A percentile compares a stretch with the other conserved stretches of the same genome.
Conservation (phyloP, 2,329 filamentous ascomycete species). For the Aureobasidium musti region DNA sequence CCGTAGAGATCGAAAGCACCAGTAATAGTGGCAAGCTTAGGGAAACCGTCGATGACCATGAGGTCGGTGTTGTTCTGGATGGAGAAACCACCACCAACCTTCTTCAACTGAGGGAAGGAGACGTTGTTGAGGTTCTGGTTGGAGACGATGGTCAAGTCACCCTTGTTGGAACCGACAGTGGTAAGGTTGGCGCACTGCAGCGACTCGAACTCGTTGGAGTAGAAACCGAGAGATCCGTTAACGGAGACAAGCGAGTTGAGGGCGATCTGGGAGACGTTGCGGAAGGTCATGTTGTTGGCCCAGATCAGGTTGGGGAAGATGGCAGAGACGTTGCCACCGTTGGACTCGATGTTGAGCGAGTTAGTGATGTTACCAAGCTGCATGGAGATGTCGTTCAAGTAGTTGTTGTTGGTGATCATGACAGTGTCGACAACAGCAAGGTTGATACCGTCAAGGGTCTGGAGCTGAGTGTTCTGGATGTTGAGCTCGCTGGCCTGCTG, state of each 20-base stretch:
- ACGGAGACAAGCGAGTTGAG: slow-evolving; percentile 72
- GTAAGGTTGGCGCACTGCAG: slow-evolving; percentile 72
- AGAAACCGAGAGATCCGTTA: slow-evolving; percentile 80
- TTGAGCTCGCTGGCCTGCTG: slow-evolving; percentile 66
- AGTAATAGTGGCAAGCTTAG: slow-evolving; percentile 65
- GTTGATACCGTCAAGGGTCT: slow-evolving; percentile 76
- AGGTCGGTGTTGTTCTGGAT: slow-evolving; percentile 89
- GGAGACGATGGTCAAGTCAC: slow-evolving; percentile 59
- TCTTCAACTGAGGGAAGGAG: slow-evolving; percentile 67
- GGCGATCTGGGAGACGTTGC: slow-evolving; percentile 73
- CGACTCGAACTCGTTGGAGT: slow-evolving; percentile 69
- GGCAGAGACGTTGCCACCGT: slow-evolving; percentile 71
- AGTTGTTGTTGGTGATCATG: slow-evolving; percentile 87
- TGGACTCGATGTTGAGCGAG: slow-evolving; percentile 73
- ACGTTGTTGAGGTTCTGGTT: slow-evolving; percentile 68
- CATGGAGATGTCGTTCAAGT: slow-evolving; percentile 73
- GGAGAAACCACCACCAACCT: slow-evolving; percentile 75
- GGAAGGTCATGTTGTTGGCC: slow-evolving; percentile 79
- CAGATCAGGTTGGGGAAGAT: slow-evolving; percentile 75
- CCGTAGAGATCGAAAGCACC: slow-evolving; percentile 86
- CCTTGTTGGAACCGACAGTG: slow-evolving; percentile 54
- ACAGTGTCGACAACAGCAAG: slow-evolving; percentile 71
- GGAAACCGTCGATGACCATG: slow-evolving; percentile 65
- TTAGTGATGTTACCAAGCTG: slow-evolving; percentile 74
- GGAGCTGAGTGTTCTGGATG: slow-evolving; percentile 85